phyloP scores from a whole-genome alignment of 2,329 filamentous ascomycete genomes.

The Verticillium zaregamsianum region DNA sequence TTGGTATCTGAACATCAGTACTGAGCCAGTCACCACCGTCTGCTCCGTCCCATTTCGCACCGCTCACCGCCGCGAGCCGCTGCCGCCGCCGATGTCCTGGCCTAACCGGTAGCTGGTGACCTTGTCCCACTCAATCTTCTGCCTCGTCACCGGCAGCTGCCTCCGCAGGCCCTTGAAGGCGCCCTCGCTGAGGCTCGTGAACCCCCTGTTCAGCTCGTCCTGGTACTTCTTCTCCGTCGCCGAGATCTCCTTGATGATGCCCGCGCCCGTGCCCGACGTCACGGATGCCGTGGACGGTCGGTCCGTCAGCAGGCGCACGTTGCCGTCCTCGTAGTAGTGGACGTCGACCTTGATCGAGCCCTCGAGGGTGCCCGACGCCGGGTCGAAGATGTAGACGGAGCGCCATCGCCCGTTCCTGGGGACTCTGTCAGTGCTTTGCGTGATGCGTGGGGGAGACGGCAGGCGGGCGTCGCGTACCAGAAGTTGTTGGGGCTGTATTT shows the following conservation, averaged over 20 bases:
- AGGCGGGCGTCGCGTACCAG: slow-evolving; percentile 54
- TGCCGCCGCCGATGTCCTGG: slow-evolving; percentile 72
- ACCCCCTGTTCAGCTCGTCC: slow-evolving; percentile 90
- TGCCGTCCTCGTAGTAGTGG: slow-evolving; percentile 99
- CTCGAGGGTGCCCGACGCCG: slow-evolving; percentile 62
- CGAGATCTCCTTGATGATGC: slow-evolving; percentile 74
- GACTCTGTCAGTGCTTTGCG: background rate
- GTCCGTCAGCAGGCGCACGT: slow-evolving; percentile 87
- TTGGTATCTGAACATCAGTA: background rate
- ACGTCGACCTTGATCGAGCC: slow-evolving; percentile 90
- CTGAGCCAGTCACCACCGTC: background rate
- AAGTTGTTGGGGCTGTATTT: slow-evolving; percentile 98
- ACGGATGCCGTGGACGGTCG: slow-evolving; percentile 66
- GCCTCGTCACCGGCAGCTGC: slow-evolving; percentile 91
- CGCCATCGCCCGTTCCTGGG: slow-evolving; percentile 92
- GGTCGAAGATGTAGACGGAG: slow-evolving; percentile 75
- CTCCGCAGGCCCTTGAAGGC: slow-evolving; percentile 90
- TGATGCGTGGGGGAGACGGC: background rate
- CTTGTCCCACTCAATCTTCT: slow-evolving; percentile 99
- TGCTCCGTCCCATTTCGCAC: background rate
- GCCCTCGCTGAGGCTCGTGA: slow-evolving; percentile 83
- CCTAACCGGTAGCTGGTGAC: slow-evolving; percentile 86
- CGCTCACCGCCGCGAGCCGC: slow-evolving; percentile 50
- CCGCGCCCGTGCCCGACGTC: slow-evolving; percentile 59
- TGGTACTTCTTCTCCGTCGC: slow-evolving; percentile 86